Evolutionary conservation across 352 stramenopile genomes (phyloP).

Genomic region (Phytophthora podocarpi): DNA sequence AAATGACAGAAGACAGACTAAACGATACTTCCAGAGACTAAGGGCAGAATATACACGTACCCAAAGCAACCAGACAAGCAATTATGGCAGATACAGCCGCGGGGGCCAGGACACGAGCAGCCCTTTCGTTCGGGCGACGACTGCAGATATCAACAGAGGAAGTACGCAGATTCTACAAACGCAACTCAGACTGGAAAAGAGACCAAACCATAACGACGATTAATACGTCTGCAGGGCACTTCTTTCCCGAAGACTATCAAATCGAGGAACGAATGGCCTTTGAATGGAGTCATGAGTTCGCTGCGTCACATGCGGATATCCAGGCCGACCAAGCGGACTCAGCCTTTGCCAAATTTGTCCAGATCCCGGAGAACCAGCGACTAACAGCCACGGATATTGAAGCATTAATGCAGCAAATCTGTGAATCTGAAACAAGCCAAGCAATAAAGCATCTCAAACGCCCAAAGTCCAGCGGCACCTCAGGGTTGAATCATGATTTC

Average conservation of each 20-base stretch:
- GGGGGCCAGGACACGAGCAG: neutral
- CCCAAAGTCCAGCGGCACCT: too few species aligned
- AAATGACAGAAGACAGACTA: too few species aligned
- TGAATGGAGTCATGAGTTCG: neutral
- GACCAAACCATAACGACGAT: neutral
- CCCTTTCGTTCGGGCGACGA: neutral
- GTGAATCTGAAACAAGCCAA: neutral
- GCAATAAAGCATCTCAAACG: neutral
- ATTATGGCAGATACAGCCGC: neutral
- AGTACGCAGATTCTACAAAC: neutral
- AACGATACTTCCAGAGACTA: too few species aligned
- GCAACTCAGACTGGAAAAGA: neutral
- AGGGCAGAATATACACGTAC: too few species aligned
- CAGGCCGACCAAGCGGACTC: too few species aligned
- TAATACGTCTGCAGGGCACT: neutral
- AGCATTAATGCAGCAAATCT: neutral
- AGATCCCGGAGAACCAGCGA: neutral
- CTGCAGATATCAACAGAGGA: neutral
- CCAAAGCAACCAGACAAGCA: too few species aligned
- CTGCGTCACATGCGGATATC: neutral
- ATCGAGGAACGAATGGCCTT: neutral
- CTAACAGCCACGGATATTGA: neutral
- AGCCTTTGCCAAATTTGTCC: neutral
- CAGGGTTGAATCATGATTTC: too few species aligned
- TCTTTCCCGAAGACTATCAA: neutral